These are phyloP conservation scores for Ustilago curta DNA, from an alignment of 1,284 basidiomycete genomes.

Conservation along the genomic window DNA sequence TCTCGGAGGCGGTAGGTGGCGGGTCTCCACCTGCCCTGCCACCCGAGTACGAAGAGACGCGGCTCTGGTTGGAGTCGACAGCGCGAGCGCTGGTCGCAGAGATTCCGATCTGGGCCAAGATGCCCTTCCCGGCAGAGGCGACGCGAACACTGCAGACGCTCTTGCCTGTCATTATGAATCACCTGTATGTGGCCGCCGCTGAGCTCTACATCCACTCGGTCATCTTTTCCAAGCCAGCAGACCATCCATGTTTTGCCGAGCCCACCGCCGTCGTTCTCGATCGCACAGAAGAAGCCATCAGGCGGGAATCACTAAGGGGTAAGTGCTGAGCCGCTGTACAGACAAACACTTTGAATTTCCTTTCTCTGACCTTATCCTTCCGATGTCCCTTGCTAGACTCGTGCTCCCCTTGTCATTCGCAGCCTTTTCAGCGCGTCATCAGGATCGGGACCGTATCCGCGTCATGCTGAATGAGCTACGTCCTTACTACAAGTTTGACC, in stretches of 20 bases:
- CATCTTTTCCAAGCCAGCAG: slow-evolving; percentile 45
- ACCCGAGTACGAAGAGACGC: slow-evolving; percentile 47
- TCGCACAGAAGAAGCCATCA: slow-evolving; percentile 45
- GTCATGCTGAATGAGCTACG: slow-evolving; percentile 43
- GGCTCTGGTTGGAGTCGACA: slow-evolving; percentile 43
- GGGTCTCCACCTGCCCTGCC: slow-evolving; percentile 33
- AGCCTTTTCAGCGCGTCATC: slow-evolving; percentile 29
- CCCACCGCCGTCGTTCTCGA: slow-evolving; percentile 37
- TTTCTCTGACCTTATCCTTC: background rate
- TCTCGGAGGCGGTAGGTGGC: slow-evolving; percentile 33
- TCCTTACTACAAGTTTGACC: slow-evolving; percentile 50
- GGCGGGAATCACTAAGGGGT: slow-evolving; percentile 43
- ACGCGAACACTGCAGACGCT: slow-evolving; percentile 35
- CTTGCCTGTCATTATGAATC: slow-evolving; percentile 41
- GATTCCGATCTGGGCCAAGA: slow-evolving; percentile 45
- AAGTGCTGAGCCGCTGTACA: slow-evolving; percentile 2
- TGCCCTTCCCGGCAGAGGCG: slow-evolving; percentile 36
- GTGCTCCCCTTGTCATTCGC: slow-evolving; percentile 43
- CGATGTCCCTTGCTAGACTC: slow-evolving; percentile 12
- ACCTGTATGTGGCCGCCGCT: slow-evolving; percentile 44
- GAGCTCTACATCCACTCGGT: slow-evolving; percentile 52
- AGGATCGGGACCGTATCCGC: slow-evolving; percentile 38
- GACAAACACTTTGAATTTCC: background rate
- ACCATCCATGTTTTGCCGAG: slow-evolving; percentile 39
- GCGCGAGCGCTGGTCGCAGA: slow-evolving; percentile 41